Base-by-base conservation (phyloP, 192 early-diverging fungal genomes). In the Rhizophagus clarus region DNA sequence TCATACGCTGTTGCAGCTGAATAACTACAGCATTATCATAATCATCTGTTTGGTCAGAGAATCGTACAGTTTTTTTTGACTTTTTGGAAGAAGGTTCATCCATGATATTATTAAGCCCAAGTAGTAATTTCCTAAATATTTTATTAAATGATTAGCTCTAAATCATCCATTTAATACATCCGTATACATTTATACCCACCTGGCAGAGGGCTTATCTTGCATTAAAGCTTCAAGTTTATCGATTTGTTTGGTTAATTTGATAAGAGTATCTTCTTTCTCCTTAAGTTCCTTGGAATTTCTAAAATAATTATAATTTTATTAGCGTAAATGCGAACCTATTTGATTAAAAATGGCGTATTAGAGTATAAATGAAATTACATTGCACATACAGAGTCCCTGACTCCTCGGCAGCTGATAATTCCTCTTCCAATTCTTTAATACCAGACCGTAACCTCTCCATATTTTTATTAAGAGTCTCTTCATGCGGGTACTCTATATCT, bases 1-100 rank as follows among this genome's bases (percentile, higher is more conserved):
- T 89, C 26, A 92, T 88, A 51, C 89, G 85, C 79, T 90, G 87
- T 60, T 94, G 93, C 4, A 92, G 79, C 42, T 90, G 90, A 4
- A 93, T 62, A 69, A 89, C 82, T 75, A 90, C 88, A n/a, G 80
- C 79, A 51, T 85, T 83, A 42, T 87, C 83, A 12, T 89, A 37
- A 51, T 84, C 85, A 28, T 84, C 82, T 14, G 80, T 74, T 66
- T 83, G 82, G 66, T 88, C 85, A 32, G 83, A 81, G 47, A 84
- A 85, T 28, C 84, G 71, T 63, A 84, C 81, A 31, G 81, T 84
- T 60, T 79, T 81, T 45, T 82, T 61, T 10, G 84, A 80, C 72
- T 83, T 80, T 9, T 72, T 83, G 66, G 76, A 70, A 28, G 84
- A 81, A 45, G 64, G 60, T 80, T 85, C 80, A 34, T 82, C 81